Conservation (phyloP, 1,284 basidiomycete species). For the Kwoniella shivajii region DNA sequence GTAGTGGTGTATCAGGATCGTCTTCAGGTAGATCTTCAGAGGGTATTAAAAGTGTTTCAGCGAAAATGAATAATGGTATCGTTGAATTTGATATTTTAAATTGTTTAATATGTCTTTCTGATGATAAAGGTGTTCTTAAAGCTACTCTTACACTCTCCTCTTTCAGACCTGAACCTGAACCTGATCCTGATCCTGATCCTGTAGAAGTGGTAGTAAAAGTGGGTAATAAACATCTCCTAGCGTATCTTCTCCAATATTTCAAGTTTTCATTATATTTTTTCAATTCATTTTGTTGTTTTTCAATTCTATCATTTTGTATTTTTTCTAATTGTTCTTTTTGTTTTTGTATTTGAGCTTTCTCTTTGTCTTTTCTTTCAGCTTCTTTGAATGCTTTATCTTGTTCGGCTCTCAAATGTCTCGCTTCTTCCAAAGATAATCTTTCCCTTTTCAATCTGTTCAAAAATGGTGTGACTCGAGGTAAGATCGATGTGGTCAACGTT, state of each 20-base stretch:
- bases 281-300: slow-evolving; percentile 19
- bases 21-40: slow-evolving; percentile 16
- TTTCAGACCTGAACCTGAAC: not conserved
- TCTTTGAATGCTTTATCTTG: slow-evolving; percentile 78
- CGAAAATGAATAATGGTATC: slow-evolving; percentile 44
- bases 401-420: slow-evolving; percentile 71
- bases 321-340: slow-evolving; percentile 31
- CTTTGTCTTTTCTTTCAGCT: slow-evolving; percentile 68
- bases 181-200: too few relatives aligned
- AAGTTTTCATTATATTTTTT: slow-evolving; percentile 22
- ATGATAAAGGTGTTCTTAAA: slow-evolving; percentile 40
- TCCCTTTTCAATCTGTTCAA: slow-evolving; percentile 64
- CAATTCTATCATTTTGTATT: slow-evolving; percentile 22
- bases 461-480: slow-evolving; percentile 77
- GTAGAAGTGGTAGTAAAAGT: slow-evolving; percentile 17
- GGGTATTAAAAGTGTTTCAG: slow-evolving; percentile 49
- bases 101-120: slow-evolving; percentile 38
- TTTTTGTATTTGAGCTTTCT: slow-evolving; percentile 45
- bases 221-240: slow-evolving; percentile 42
- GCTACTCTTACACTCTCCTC: slow-evolving; percentile 30
- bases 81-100: slow-evolving; percentile 37
- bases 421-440: slow-evolving; percentile 61
- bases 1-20: slow-evolving; percentile 42
- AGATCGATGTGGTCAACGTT: slow-evolving; percentile 68
- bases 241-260: slow-evolving; percentile 47